phyloP scores from a whole-genome alignment of 345 rosid genomes.

The Moricandia moricandioides region DNA sequence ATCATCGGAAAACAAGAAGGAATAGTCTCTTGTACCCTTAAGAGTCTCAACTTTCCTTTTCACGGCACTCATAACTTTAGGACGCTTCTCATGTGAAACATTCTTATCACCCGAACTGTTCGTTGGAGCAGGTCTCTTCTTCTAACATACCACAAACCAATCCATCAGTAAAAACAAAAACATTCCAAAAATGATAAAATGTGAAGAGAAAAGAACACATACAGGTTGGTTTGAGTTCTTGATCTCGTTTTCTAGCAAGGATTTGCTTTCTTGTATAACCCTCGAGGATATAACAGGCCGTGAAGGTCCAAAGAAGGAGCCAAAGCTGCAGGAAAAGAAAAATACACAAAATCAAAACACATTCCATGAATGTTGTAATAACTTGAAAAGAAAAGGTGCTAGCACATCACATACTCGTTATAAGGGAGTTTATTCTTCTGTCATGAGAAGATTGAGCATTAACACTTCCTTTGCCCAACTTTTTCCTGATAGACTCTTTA shows the following conservation, averaged over 20 bases:
- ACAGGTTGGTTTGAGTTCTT: slow-evolving; percentile 47
- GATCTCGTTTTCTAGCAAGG: slow-evolving; percentile 69
- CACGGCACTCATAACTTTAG: slow-evolving; percentile 50
- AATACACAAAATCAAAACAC: slow-evolving; percentile 7
- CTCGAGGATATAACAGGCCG: slow-evolving; percentile 82
- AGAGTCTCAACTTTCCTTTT: slow-evolving; percentile 62
- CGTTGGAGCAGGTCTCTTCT: slow-evolving; percentile 47
- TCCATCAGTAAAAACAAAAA: background rate
- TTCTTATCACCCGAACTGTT: slow-evolving; percentile 39
- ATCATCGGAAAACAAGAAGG: slow-evolving; percentile 77
- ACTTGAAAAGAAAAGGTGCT: background rate
- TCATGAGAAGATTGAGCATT: slow-evolving; percentile 42
- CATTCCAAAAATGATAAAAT: background rate
- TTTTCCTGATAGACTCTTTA: slow-evolving; percentile 62
- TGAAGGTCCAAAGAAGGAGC: slow-evolving; percentile 96
- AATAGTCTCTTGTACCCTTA: slow-evolving; percentile 83
- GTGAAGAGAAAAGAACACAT: slow-evolving; percentile 28
- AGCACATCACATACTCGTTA: slow-evolving; percentile 55
- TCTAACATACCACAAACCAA: slow-evolving; percentile 42
- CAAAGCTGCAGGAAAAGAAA: slow-evolving; percentile 53
- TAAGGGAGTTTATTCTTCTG: slow-evolving; percentile 46
- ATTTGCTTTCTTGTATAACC: slow-evolving; percentile 96
- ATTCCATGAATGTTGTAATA: background rate
- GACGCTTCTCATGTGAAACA: slow-evolving; percentile 29
- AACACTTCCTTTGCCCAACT: slow-evolving; percentile 44